Evolutionary conservation across 768 basidiomycete genomes (phyloP).

Genomic region (Mycena venus): DNA sequence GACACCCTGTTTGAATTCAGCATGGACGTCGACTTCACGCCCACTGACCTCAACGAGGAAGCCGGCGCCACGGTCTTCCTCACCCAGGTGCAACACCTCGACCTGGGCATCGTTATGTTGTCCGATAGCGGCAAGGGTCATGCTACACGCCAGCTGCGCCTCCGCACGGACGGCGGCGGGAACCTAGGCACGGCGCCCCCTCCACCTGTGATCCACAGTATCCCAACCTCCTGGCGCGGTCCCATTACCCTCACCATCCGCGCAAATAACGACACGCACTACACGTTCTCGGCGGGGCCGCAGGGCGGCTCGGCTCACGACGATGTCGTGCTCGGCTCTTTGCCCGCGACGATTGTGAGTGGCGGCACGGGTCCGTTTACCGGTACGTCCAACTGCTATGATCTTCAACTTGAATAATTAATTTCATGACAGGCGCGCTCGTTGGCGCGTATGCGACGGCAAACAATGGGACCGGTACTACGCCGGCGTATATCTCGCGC

Average conservation of each 20-base stretch:
- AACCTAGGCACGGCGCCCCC: constrained; percentile 11
- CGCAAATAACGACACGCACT: constrained; percentile 27
- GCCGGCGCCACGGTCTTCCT: constrained; percentile 40
- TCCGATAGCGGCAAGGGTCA: neutral
- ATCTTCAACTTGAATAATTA: neutral
- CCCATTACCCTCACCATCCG: constrained; percentile 28
- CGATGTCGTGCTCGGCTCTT: constrained; percentile 20
- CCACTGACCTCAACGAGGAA: constrained; percentile 34
- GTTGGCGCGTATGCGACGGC: constrained; percentile 28
- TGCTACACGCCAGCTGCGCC: constrained; percentile 20
- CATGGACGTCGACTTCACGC: constrained; percentile 31
- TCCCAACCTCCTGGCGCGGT: constrained; percentile 16
- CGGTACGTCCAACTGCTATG: constrained; percentile 4
- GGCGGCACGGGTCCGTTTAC: constrained; percentile 28
- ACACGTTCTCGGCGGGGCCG: constrained; percentile 22
- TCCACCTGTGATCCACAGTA: constrained; percentile 18
- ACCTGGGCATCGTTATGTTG: constrained; percentile 24
- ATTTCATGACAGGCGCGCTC: constrained; percentile 16
- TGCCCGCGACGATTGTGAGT: constrained; percentile 29
- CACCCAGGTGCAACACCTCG: constrained; percentile 24
- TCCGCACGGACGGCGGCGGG: constrained; percentile 23
- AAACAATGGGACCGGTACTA: constrained; percentile 27
- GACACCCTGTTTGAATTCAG: constrained; percentile 36
- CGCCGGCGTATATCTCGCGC: constrained; percentile 26
- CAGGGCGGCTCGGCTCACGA: constrained; percentile 7